A percentile compares a stretch with the other conserved stretches of the same genome.
phyloP scores from a whole-genome alignment of 129 eudicot genomes.

The Silybum marianum region DNA sequence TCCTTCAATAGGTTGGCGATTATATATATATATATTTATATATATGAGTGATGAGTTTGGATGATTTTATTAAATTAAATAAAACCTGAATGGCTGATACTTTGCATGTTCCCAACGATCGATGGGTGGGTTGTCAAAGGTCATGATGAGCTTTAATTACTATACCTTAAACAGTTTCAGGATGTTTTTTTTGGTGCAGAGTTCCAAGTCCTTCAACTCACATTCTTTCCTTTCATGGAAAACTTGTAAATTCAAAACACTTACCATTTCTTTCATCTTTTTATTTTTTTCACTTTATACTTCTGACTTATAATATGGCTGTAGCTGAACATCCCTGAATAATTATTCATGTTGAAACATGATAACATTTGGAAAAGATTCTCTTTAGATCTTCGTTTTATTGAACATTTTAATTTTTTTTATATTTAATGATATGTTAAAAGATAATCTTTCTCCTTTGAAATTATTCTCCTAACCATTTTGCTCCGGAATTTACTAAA shows the following conservation, averaged over 20 bases:
- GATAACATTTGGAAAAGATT: background rate
- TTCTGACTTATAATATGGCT: background rate
- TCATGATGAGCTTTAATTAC: conserved; percentile 38
- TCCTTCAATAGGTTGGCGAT: conserved; percentile 7
- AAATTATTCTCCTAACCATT: too few species aligned
- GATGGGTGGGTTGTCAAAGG: conserved; percentile 28
- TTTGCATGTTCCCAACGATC: conserved; percentile 37
- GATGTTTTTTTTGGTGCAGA: conserved; percentile 29
- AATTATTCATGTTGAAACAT: background rate
- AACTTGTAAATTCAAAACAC: conserved; percentile 13
- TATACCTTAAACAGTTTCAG: conserved; percentile 29
- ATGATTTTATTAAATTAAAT: too few species aligned
- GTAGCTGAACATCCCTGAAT: background rate
- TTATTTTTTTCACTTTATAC: too few species aligned
- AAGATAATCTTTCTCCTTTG: too few species aligned
- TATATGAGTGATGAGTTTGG: too few species aligned
- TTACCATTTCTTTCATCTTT: background rate
- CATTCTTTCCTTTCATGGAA: conserved; percentile 36
- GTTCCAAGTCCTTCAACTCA: conserved; percentile 15
- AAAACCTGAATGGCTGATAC: conserved; percentile 15
- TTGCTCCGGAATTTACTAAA: too few species aligned
- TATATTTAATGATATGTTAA: too few species aligned
- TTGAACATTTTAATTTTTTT: background rate
- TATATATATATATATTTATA: background rate
- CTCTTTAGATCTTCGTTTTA: background rate